phyloP scores from a whole-genome alignment of 768 basidiomycete species.

The Phaeotremella fagi region DNA sequence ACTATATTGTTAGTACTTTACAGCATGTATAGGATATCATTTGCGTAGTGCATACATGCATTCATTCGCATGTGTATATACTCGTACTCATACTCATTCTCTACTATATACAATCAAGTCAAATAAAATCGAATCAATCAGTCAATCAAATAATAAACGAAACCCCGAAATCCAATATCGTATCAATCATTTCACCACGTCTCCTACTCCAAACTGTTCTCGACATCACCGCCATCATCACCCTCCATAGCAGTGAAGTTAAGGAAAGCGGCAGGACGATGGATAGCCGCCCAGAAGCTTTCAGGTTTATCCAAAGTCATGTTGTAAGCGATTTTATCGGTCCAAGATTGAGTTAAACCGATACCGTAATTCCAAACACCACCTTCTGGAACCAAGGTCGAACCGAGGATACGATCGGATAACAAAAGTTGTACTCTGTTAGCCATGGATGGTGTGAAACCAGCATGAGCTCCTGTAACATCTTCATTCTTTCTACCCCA shows the following conservation, averaged over 20 bases:
- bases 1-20: too few relatives aligned
- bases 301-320: slow-evolving; percentile 89
- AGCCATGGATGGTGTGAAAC: slow-evolving; percentile 99
- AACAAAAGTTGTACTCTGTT: slow-evolving; percentile 82
- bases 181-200: too few relatives aligned
- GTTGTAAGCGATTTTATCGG: slow-evolving; percentile 69
- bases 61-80: not conserved
- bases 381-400: slow-evolving; percentile 91
- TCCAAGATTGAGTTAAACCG: slow-evolving; percentile 87
- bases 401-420: slow-evolving; percentile 91
- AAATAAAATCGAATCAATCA: not conserved
- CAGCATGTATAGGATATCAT: too few relatives aligned
- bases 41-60: too few relatives aligned
- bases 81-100: not conserved
- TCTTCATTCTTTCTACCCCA: slow-evolving; percentile 95
- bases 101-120: not conserved
- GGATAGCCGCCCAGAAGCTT: slow-evolving; percentile 92
- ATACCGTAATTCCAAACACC: slow-evolving; percentile 96
- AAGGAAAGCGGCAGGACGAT: slow-evolving; percentile 89
- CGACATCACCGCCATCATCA: slow-evolving; percentile 91
- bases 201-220: slow-evolving; percentile 84
- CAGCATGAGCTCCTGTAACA: slow-evolving; percentile 59
- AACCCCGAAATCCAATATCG: too few relatives aligned
- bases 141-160: too few relatives aligned
- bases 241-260: slow-evolving; percentile 89